Conservation (phyloP, 139 green algal species). For the Astrephomene gubernaculifera region DNA sequence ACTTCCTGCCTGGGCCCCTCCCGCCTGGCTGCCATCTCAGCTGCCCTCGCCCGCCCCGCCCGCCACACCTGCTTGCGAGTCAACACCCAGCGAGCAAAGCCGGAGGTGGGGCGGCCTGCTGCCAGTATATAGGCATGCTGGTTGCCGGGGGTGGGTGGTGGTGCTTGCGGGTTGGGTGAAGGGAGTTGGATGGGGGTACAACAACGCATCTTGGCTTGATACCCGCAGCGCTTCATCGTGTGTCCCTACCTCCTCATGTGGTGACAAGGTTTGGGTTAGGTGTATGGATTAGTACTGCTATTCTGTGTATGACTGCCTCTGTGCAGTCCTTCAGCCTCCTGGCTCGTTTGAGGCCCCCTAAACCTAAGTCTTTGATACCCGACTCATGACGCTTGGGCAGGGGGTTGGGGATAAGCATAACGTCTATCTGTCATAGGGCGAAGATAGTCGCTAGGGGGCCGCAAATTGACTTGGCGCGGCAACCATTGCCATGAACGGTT, state of each 20-base stretch:
- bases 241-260: neutral
- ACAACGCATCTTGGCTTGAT: too few species aligned
- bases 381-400: too few species aligned
- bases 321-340: too few species aligned
- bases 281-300: neutral
- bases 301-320: too few species aligned
- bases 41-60: conserved; percentile 18
- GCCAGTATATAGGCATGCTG: neutral
- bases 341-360: too few species aligned
- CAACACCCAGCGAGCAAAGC: neutral
- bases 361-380: too few species aligned
- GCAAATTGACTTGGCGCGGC: neutral
- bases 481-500: neutral
- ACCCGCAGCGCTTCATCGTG: too few species aligned
- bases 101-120: neutral
- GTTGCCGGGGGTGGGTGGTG: neutral
- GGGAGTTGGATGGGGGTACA: too few species aligned
- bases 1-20: neutral
- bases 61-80: conserved; percentile 3
- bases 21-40: conserved; percentile 15
- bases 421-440: neutral
- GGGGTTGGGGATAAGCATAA: too few species aligned
- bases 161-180: neutral
- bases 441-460: neutral
- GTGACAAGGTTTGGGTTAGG: neutral